Evolutionary conservation across 352 stramenopile species (phyloP).

Genomic region (Elongisporangium prolatum): DNA sequence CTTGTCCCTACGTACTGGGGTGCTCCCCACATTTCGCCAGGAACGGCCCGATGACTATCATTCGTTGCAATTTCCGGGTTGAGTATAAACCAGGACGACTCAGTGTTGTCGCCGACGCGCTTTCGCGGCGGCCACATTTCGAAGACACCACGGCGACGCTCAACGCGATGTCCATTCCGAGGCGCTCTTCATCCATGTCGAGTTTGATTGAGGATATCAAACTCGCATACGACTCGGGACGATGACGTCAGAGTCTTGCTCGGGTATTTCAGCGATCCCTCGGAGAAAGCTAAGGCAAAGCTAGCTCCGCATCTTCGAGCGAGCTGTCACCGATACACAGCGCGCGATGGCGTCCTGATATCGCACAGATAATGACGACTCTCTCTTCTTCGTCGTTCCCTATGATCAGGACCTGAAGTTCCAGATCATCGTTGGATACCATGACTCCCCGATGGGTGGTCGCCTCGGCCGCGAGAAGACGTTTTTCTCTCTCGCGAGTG

Average conservation of each 20-base stretch:
- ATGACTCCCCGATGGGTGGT: slow-evolving; percentile 8
- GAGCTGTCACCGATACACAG: no score
- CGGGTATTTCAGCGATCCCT: no score
- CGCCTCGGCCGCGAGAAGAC: slow-evolving; percentile 14
- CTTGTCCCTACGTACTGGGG: slow-evolving; percentile 13
- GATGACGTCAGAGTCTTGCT: no score
- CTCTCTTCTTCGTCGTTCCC: slow-evolving; percentile 5
- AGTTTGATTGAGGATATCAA: no score
- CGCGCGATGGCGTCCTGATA: no score
- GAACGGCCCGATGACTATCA: slow-evolving; percentile 18
- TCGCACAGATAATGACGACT: slow-evolving; percentile 1
- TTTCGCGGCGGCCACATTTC: slow-evolving; percentile 12
- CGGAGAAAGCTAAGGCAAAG: no score
- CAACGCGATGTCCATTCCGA: no score
- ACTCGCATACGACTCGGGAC: no score
- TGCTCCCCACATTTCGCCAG: slow-evolving; percentile 11
- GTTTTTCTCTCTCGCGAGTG: slow-evolving; percentile 6
- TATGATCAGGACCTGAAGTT: slow-evolving; percentile 9
- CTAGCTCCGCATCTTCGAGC: no score
- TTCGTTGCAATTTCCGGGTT: slow-evolving; percentile 26
- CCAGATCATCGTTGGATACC: slow-evolving; percentile 11
- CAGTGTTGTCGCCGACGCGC: slow-evolving; percentile 15
- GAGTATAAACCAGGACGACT: slow-evolving; percentile 18
- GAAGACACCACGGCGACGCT: slow-evolving; percentile 10
- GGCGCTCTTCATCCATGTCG: no score